Evolutionary conservation across 257 asterid species (phyloP), one percentile per base, ranked within the genome.

Genomic region (Fraxinus quadrangulata): DNA sequence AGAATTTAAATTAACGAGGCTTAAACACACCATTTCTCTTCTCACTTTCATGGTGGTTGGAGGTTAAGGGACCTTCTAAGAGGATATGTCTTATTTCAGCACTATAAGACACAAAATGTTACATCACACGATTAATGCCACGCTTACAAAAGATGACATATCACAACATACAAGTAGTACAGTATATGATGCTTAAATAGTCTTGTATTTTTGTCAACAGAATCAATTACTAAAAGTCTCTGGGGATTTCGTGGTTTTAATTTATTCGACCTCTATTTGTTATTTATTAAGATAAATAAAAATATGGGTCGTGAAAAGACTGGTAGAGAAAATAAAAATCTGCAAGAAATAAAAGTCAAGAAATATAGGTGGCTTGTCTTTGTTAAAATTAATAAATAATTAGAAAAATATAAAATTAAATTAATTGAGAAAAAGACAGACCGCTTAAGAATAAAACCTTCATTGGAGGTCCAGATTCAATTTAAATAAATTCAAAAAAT

Each of bases 311-410:
- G 24, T 63, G 69, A 63, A 63, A 23, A 63, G 17, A 63, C 33
- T 9, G 34, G 69, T 63, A 63, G 69, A 8, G 4, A 21, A 59
- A 21, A 59, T 59, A 59, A 30, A 2, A 31, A 28, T 28, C 69
- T 77, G 72, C 73, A 47, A 61, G 40, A 17, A 2, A 71, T 19
- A 36, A 12, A 59, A 65, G 75, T 42, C 77, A 71, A 78, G 40
- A 21, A 16, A 63, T 42, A 42, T 63, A 10, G 69, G 33, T 63
- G 69, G 36, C 69, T 63, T 24, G 69, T 63, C 69, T 63, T 63
- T 63, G 69, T 63, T 26, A 63, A 63, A 23, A 21, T 61, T 2
- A 5, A 61, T 61, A 61, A 23, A 9, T 21, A 21, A 61, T 23
- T 61, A 23, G 6, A 24, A 61, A 61, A 42, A 11, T 2, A 23